These are phyloP conservation scores for Saprolegnia parasitica DNA, from an alignment of 352 stramenopile genomes.

Conservation along the genomic window DNA sequence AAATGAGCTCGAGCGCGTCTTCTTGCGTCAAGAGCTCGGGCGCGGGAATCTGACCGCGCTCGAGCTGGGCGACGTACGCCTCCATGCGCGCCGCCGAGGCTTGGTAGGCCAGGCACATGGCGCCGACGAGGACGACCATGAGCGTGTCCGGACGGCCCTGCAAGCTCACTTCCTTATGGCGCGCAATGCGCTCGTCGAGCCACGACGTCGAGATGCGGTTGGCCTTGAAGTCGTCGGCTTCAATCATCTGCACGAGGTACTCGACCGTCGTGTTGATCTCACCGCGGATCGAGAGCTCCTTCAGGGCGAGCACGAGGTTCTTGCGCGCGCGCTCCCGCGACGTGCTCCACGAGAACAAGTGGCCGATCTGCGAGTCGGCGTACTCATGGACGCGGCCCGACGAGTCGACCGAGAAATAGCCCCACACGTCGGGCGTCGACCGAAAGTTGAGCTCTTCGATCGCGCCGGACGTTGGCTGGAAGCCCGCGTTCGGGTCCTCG, in stretches of 20 bases:
- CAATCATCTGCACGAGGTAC: conserved; percentile 99
- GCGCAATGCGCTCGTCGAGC: conserved; percentile 96
- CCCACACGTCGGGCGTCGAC: conserved; percentile 98
- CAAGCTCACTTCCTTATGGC: conserved; percentile 86
- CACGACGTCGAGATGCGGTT: conserved; percentile 99
- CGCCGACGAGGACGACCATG: conserved; percentile 85
- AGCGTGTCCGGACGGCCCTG: conserved; percentile 78
- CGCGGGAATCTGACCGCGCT: conserved; percentile 90
- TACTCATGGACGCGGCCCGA: conserved; percentile 99
- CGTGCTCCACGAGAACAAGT: conserved; percentile 97
- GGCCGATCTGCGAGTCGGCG: conserved; percentile 99
- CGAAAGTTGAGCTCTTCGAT: conserved; percentile 99
- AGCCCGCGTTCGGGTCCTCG: conserved; percentile 99
- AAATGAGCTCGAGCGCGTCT: conserved; percentile 95
- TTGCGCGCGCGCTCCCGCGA: conserved; percentile 96
- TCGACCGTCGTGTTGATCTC: conserved; percentile 99
- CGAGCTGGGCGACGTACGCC: conserved; percentile 79
- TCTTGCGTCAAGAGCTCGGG: conserved; percentile 78
- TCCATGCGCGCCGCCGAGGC: conserved; percentile 62
- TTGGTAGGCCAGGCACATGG: conserved; percentile 80
- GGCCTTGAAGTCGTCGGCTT: conserved; percentile 97
- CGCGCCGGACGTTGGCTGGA: conserved; percentile 96
- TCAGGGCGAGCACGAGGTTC: conserved; percentile 97
- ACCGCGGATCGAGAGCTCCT: conserved; percentile 98
- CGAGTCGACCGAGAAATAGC: conserved; percentile 99